These are phyloP conservation scores for Termitomyces sp. DNA, from an alignment of 768 basidiomycete species.

Conservation along the genomic window DNA sequence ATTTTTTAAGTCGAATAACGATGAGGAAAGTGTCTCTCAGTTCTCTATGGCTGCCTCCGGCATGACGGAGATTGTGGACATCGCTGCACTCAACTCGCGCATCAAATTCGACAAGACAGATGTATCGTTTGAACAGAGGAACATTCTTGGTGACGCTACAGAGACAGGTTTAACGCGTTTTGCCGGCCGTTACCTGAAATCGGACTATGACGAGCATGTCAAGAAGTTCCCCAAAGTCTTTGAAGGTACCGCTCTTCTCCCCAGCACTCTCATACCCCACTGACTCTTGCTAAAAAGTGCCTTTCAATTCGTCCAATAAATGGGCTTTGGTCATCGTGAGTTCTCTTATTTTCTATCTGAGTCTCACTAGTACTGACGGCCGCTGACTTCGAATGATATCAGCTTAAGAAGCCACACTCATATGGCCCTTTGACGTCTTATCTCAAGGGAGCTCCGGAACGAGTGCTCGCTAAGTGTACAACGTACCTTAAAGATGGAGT, in stretches of 20 bases:
- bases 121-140: conserved; percentile 56
- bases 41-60: conserved; percentile 52
- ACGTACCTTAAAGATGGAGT: conserved; percentile 55
- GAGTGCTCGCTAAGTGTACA: conserved; percentile 60
- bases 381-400: not conserved
- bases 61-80: conserved; percentile 65
- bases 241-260: conserved; percentile 33
- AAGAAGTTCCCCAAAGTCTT: conserved; percentile 57
- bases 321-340: conserved; percentile 69
- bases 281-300: conserved; percentile 32
- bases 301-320: conserved; percentile 73
- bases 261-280: not conserved
- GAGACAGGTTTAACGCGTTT: conserved; percentile 72
- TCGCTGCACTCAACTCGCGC: conserved; percentile 62
- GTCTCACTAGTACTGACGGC: not conserved
- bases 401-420: conserved; percentile 55
- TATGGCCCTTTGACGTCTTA: conserved; percentile 48
- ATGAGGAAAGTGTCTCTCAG: conserved; percentile 45
- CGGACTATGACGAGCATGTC: conserved; percentile 52
- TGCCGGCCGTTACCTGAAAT: conserved; percentile 48
- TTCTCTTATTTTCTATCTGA: conserved; percentile 2
- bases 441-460: conserved; percentile 71
- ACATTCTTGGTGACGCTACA: conserved; percentile 70
- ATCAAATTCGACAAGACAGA: conserved; percentile 68
- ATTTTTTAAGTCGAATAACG: conserved; percentile 56